Percentiles rank a stretch among this genome's conserved stretches.
phyloP scores from a whole-genome alignment of 2,329 filamentous ascomycete species.

The Aspergillus amoenus region DNA sequence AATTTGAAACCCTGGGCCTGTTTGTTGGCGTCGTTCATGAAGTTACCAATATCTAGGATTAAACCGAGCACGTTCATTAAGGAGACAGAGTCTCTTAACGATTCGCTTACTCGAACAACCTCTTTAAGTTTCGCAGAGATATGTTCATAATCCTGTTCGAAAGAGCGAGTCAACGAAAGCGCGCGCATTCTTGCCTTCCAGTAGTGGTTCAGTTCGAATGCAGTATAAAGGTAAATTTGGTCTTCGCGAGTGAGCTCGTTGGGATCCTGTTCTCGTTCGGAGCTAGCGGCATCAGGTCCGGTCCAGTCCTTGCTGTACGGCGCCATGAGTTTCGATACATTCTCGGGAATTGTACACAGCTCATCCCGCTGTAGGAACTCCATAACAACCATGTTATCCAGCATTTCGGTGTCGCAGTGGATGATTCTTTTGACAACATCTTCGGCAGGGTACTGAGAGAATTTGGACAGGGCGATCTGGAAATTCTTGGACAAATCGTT shows the following conservation, averaged over 20 bases:
- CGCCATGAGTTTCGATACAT: slow-evolving; percentile 84
- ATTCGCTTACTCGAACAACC: slow-evolving; percentile 84
- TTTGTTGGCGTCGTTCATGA: slow-evolving; percentile 99
- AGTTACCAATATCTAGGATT: slow-evolving; percentile 97
- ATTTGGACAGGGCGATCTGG: slow-evolving; percentile 92
- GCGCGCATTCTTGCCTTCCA: slow-evolving; percentile 98
- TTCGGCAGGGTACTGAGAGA: slow-evolving; percentile 78
- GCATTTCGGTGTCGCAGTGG: slow-evolving; percentile 84
- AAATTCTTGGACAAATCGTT: slow-evolving; percentile 85
- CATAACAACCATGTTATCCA: slow-evolving; percentile 91
- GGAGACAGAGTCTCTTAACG: slow-evolving; percentile 83
- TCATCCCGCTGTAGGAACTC: slow-evolving; percentile 94
- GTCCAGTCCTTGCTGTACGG: slow-evolving; percentile 98
- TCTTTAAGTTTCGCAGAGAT: slow-evolving; percentile 81
- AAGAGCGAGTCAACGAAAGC: slow-evolving; percentile 77
- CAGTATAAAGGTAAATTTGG: slow-evolving; percentile 90
- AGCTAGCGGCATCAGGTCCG: slow-evolving; percentile 74
- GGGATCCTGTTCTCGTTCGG: slow-evolving; percentile 81
- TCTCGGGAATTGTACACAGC: slow-evolving; percentile 88
- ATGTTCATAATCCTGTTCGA: slow-evolving; percentile 87
- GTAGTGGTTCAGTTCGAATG: slow-evolving; percentile 93
- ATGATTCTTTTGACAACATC: slow-evolving; percentile 91
- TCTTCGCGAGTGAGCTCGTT: slow-evolving; percentile 87
- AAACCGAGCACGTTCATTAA: slow-evolving; percentile 95
- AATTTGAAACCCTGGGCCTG: slow-evolving; percentile 98